These are phyloP conservation scores for Colletotrichum plurivorum DNA, from an alignment of 2,329 filamentous ascomycete genomes.

Conservation along the genomic window DNA sequence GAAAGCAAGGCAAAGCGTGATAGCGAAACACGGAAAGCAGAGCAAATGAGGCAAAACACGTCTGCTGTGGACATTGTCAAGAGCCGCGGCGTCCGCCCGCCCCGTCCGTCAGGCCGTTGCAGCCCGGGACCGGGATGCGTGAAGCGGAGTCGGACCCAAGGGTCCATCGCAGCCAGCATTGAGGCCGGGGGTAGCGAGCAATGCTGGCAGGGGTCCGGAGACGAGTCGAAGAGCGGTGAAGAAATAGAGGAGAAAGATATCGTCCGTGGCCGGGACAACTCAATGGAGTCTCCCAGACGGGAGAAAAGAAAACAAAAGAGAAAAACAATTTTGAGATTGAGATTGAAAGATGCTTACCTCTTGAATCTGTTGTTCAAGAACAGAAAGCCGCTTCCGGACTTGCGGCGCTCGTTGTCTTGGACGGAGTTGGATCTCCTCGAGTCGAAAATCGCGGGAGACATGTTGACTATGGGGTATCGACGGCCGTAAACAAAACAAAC, in stretches of 20 bases:
- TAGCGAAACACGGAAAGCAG: not conserved
- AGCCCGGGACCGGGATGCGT: slow-evolving; percentile 14
- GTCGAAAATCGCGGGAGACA: slow-evolving; percentile 38
- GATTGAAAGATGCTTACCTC: slow-evolving; percentile 19
- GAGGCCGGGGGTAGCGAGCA: slow-evolving; percentile 29
- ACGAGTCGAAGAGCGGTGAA: slow-evolving; percentile 36
- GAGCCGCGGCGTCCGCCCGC: slow-evolving; percentile 23
- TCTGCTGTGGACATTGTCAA: slow-evolving; percentile 18
- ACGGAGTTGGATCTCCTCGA: slow-evolving; percentile 24
- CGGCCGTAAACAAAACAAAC: slow-evolving; percentile 19
- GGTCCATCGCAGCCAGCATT: slow-evolving; percentile 21
- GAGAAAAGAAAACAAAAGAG: slow-evolving; percentile 21
- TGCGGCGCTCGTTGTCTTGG: slow-evolving; percentile 30
- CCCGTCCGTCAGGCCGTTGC: not conserved
- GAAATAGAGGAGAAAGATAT: not conserved
- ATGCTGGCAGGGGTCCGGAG: slow-evolving; percentile 16
- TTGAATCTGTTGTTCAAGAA: slow-evolving; percentile 40
- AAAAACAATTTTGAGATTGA: slow-evolving; percentile 6
- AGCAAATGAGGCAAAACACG: not conserved
- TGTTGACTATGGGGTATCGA: slow-evolving; percentile 34
- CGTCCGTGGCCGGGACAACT: slow-evolving; percentile 27
- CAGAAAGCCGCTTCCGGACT: slow-evolving; percentile 37
- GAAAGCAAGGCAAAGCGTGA: not conserved
- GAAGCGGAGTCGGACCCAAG: slow-evolving; percentile 28
- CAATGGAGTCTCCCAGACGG: not conserved